These are phyloP conservation scores for Actinomortierella wolfii DNA, from an alignment of 371 early-diverging fungal genomes.

Conservation along the genomic window DNA sequence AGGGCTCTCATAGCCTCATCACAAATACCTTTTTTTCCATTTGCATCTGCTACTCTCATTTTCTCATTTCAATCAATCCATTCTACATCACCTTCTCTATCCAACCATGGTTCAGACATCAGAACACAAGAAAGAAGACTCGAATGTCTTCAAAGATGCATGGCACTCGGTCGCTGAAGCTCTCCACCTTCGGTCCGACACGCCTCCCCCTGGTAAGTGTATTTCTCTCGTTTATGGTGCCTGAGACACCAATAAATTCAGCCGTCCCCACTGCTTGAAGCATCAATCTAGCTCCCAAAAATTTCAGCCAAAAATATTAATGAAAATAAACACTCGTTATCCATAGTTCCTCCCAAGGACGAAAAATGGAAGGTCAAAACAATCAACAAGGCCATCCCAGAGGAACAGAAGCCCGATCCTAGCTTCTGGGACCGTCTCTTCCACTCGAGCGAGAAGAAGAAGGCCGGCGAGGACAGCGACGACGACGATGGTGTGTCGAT, in stretches of 20 bases:
- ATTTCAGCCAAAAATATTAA: too few species aligned
- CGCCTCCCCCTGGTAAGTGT: conserved; percentile 34
- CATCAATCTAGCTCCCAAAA: too few species aligned
- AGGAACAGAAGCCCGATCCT: conserved; percentile 13
- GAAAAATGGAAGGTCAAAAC: conserved; percentile 38
- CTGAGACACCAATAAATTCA: too few species aligned
- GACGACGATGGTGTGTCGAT: conserved; percentile 10
- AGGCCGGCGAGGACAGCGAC: background rate
- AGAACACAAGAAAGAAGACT: conserved; percentile 19
- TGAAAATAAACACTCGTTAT: background rate
- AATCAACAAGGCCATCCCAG: conserved; percentile 22
- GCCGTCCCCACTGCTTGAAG: too few species aligned
- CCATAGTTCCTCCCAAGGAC: conserved; percentile 11
- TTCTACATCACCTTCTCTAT: background rate
- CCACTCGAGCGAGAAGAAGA: conserved; percentile 4
- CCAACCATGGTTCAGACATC: conserved; percentile 18
- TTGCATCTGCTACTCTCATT: background rate
- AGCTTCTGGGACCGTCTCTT: conserved; percentile 30
- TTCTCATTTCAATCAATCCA: background rate
- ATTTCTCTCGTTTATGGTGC: background rate
- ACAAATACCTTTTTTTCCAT: background rate
- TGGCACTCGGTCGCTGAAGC: conserved; percentile 40
- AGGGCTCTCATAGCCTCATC: too few species aligned
- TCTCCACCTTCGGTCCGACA: conserved; percentile 21
- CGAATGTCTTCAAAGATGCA: conserved; percentile 19